Percentiles rank a stretch among this genome's conserved stretches.
Evolutionary conservation across 768 basidiomycete genomes (phyloP).

Genomic region (Cubamyces lactineus): DNA sequence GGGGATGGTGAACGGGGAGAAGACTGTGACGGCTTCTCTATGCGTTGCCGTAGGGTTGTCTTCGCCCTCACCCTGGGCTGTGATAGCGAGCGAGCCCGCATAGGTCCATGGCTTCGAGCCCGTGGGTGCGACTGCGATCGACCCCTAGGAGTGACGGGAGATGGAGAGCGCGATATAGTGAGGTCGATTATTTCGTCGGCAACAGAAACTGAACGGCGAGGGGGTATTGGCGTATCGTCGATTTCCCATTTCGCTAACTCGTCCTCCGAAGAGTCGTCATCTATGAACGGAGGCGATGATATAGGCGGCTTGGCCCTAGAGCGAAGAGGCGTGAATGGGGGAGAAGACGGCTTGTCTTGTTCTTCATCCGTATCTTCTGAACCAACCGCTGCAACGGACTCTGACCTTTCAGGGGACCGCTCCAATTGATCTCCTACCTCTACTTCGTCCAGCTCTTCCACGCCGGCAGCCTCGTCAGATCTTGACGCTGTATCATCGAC

Average conservation of each 20-base stretch:
- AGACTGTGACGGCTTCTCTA: background rate
- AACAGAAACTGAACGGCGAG: constrained; percentile 4
- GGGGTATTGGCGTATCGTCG: constrained; percentile 23
- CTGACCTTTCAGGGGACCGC: background rate
- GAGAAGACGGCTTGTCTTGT: background rate
- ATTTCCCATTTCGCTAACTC: constrained; percentile 31
- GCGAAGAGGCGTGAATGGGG: background rate
- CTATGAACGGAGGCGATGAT: background rate
- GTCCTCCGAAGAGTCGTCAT: constrained; percentile 31
- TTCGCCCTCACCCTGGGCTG: constrained; percentile 3
- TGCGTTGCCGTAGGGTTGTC: background rate
- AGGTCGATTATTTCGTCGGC: constrained; percentile 24
- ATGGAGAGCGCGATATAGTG: constrained; percentile 16
- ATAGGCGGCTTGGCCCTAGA: constrained; percentile 9
- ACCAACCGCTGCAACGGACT: background rate
- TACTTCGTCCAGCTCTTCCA: constrained; percentile 34
- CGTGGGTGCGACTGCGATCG: constrained; percentile 12
- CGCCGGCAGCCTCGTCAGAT: constrained; percentile 23
- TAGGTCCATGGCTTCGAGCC: background rate
- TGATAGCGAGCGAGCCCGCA: constrained; percentile 12
- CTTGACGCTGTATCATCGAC: background rate
- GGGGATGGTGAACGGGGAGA: constrained; percentile 1
- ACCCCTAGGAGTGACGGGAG: constrained; percentile 12
- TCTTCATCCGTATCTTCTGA: constrained; percentile 23
- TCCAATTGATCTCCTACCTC: constrained; percentile 17